These are phyloP conservation scores for Nemania abortiva DNA, from an alignment of 2,329 filamentous ascomycete genomes.

Conservation along the genomic window DNA sequence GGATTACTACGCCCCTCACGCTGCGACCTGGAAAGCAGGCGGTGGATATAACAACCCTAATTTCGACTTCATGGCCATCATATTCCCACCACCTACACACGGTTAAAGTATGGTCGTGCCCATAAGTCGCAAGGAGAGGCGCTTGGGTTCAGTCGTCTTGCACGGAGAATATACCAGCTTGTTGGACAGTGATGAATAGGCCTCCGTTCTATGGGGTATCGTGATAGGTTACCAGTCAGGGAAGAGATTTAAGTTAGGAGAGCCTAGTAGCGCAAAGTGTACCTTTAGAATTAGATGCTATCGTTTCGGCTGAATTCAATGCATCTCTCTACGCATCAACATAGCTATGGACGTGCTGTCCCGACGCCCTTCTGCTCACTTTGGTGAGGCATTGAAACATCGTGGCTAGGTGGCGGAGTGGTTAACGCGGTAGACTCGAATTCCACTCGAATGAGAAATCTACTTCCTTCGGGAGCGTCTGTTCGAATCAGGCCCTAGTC, in stretches of 20 bases:
- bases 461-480: no score
- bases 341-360: no score
- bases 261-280: not conserved
- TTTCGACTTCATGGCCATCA: constrained; percentile 46
- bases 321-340: not conserved
- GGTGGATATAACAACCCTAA: constrained; percentile 50
- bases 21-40: constrained; percentile 49
- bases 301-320: not conserved
- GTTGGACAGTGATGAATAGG: not conserved
- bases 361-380: no score
- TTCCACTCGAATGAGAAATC: no score
- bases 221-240: not conserved
- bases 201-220: not conserved
- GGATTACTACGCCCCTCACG: constrained; percentile 48
- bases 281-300: not conserved
- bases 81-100: constrained; percentile 46
- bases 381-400: no score
- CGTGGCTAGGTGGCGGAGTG: constrained; percentile 36
- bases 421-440: constrained; percentile 40
- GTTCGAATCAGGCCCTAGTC: constrained; percentile 16
- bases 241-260: not conserved
- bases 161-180: not conserved
- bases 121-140: not conserved
- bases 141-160: not conserved
- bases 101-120: constrained; percentile 32